Percentiles rank a stretch among this genome's conserved stretches.
Conservation (phyloP, 805 yeast species). For the Wickerhamiella vanderwaltii region DNA sequence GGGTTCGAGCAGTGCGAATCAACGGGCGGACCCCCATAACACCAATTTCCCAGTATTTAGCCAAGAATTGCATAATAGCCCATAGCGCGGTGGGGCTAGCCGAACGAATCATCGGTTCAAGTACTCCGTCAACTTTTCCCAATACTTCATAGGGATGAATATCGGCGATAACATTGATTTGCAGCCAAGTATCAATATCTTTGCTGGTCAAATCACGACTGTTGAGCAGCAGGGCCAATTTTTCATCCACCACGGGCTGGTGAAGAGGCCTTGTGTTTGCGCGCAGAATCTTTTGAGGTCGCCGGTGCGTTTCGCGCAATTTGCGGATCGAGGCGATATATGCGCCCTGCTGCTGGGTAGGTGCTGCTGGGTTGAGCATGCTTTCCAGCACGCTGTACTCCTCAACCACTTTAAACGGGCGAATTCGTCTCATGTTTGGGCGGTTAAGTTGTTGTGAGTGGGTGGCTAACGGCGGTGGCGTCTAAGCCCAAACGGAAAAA, state of each 20-base stretch:
- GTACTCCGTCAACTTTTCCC: conserved; percentile 16
- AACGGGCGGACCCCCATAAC: conserved; percentile 19
- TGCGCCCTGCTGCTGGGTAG: neutral
- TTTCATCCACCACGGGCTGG: conserved; percentile 8
- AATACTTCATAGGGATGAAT: conserved; percentile 14
- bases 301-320: conserved; percentile 5
- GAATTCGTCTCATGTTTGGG: conserved; percentile 4
- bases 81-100: conserved; percentile 20
- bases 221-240: conserved; percentile 13
- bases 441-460: too few species aligned
- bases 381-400: conserved; percentile 10
- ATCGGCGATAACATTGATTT: conserved; percentile 13
- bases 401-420: conserved; percentile 5
- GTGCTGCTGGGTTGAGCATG: neutral
- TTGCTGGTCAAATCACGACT: conserved; percentile 17
- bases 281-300: neutral
- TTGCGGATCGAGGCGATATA: conserved; percentile 3
- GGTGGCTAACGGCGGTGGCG: too few species aligned
- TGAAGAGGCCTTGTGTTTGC: neutral
- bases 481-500: too few species aligned
- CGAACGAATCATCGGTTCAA: conserved; percentile 18
- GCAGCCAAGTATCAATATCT: conserved; percentile 20
- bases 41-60: conserved; percentile 22
- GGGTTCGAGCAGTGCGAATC: conserved; percentile 19
- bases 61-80: conserved; percentile 21